A percentile compares a stretch with the other conserved stretches of the same genome.
phyloP scores from a whole-genome alignment of 2,329 filamentous ascomycete species.

The Dactylonectria estremocensis region DNA sequence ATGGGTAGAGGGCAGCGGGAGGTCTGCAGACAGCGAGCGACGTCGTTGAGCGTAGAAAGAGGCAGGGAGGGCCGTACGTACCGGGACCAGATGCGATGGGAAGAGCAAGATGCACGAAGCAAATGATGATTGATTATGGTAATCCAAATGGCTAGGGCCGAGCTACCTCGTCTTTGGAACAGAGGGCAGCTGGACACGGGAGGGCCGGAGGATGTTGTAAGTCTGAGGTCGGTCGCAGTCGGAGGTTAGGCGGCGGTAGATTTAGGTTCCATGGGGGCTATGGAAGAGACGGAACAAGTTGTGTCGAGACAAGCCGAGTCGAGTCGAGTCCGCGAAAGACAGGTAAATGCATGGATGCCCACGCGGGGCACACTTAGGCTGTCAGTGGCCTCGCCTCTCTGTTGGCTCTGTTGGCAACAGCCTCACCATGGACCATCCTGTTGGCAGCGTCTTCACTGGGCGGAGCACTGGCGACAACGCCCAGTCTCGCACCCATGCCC shows the following conservation, averaged over 20 bases:
- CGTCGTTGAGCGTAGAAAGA: background rate
- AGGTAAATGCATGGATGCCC: conserved; percentile 7
- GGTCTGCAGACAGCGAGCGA: background rate
- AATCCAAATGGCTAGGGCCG: conserved; percentile 1
- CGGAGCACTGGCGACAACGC: conserved; percentile 32
- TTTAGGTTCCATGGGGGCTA: background rate
- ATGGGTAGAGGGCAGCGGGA: background rate
- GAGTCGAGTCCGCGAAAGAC: background rate
- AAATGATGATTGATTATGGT: background rate
- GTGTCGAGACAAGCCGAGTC: too few species aligned
- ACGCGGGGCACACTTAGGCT: background rate
- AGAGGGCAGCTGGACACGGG: conserved; percentile 27
- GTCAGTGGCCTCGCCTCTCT: background rate
- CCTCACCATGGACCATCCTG: background rate
- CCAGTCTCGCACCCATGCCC: conserved; percentile 32
- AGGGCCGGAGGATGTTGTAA: conserved; percentile 33
- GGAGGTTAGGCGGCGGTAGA: conserved; percentile 26
- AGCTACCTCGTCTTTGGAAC: conserved; percentile 10
- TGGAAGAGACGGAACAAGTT: background rate
- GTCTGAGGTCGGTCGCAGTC: conserved; percentile 19
- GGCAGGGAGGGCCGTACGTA: background rate
- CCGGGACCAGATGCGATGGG: conserved; percentile 4
- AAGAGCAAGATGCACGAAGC: background rate
- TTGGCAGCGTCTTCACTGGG: conserved; percentile 11
- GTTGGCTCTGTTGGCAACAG: background rate